Evolutionary conservation across 2,329 filamentous ascomycete genomes (phyloP).

Genomic region (Botrytis pseudocinerea): DNA sequence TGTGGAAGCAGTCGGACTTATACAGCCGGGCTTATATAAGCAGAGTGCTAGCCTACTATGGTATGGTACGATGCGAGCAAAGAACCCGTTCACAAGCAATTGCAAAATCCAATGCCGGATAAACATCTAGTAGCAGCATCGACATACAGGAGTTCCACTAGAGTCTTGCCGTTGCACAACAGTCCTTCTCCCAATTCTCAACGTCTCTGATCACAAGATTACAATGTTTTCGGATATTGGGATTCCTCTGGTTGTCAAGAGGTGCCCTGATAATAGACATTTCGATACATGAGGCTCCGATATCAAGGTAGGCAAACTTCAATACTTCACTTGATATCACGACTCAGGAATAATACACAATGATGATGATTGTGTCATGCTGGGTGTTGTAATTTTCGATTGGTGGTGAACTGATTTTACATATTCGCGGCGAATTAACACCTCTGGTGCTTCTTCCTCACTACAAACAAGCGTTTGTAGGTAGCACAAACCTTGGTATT

Average conservation of each 20-base stretch:
- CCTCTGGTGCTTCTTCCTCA: not conserved
- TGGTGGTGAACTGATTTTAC: not conserved
- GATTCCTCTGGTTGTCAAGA: not conserved
- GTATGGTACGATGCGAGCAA: not conserved
- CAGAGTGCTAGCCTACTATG: not conserved
- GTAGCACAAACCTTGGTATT: not conserved
- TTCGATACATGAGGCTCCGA: not conserved
- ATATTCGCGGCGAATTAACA: not conserved
- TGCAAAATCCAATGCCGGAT: not conserved
- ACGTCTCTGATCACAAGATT: not conserved
- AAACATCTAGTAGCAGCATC: not conserved
- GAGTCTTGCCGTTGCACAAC: not conserved
- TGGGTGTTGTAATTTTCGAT: not conserved
- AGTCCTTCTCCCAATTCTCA: not conserved
- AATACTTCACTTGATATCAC: not conserved
- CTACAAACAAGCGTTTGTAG: not conserved
- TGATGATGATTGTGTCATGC: not conserved
- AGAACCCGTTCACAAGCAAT: not conserved
- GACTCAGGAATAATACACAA: not conserved
- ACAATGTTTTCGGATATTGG: not conserved
- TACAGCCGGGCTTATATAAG: not conserved
- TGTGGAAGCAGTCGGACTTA: not conserved
- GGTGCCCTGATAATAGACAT: not conserved
- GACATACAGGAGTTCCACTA: not conserved
- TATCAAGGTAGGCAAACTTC: not conserved